phyloP scores from a whole-genome alignment of 768 basidiomycete species.

The Tricholoma sp. region DNA sequence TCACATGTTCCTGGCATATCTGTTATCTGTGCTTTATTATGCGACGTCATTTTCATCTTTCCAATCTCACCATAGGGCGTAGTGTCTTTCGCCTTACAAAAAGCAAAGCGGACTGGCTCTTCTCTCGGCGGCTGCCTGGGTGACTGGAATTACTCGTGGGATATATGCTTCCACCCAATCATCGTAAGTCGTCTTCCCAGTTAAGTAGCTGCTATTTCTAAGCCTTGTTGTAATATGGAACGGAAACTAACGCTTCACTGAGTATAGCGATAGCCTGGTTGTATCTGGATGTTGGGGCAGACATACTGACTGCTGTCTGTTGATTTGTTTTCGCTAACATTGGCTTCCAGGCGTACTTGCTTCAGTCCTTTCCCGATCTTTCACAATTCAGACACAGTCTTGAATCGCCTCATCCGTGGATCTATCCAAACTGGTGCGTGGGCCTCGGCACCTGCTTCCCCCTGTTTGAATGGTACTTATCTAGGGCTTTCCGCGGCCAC shows the following conservation, averaged over 20 bases:
- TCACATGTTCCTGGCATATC: constrained; percentile 14
- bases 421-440: constrained; percentile 29
- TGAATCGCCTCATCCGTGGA: constrained; percentile 29
- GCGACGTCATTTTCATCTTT: not conserved
- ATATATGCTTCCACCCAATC: constrained; percentile 2
- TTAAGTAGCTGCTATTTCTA: not conserved
- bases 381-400: constrained; percentile 25
- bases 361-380: constrained; percentile 20
- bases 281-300: constrained; percentile 13
- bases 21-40: constrained; percentile 13
- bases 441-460: not conserved
- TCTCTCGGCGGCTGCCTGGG: not conserved
- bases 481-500: constrained; percentile 8
- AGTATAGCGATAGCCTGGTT: constrained; percentile 14
- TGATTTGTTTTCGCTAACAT: not conserved
- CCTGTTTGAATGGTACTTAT: not conserved
- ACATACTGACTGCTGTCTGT: constrained; percentile 5
- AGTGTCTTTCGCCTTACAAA: constrained; percentile 11
- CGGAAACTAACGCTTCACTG: not conserved
- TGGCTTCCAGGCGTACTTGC: constrained; percentile 8
- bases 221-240: not conserved
- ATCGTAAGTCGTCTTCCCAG: not conserved
- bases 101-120: not conserved
- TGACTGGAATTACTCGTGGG: constrained; percentile 5
- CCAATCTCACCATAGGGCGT: not conserved